Conservation (phyloP, 352 stramenopile genomes). For the Globisporangium rhizosaccharum region DNA sequence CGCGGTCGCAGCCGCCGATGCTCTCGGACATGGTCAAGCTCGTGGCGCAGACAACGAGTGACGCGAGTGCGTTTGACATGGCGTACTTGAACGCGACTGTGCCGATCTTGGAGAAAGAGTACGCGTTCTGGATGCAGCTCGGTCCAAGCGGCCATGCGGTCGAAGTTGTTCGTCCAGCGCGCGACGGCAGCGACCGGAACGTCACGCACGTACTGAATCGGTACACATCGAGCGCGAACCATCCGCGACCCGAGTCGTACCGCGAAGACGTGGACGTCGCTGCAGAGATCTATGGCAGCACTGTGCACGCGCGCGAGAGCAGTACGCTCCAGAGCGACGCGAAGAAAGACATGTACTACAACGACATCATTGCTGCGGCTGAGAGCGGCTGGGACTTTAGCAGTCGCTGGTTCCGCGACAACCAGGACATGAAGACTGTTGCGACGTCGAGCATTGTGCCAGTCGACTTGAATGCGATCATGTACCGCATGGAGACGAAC, state of each 20-base stretch:
- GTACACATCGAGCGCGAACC: constrained; percentile 67
- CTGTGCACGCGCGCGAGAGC: constrained; percentile 20
- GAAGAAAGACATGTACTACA: constrained; percentile 75
- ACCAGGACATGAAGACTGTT: constrained; percentile 66
- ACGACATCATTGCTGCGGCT: constrained; percentile 74
- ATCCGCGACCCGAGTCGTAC: constrained; percentile 85
- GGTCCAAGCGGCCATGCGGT: constrained; percentile 57
- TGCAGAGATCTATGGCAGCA: constrained; percentile 54
- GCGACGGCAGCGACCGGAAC: not conserved
- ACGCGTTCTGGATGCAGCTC: constrained; percentile 80
- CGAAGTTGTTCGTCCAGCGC: constrained; percentile 23
- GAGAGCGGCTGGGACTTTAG: constrained; percentile 91
- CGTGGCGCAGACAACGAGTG: constrained; percentile 25
- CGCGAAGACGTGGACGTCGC: constrained; percentile 71
- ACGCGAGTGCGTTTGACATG: constrained; percentile 31
- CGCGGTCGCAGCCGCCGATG: constrained; percentile 87
- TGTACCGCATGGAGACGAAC: constrained; percentile 78
- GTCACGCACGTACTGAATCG: constrained; percentile 61
- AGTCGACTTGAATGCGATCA: constrained; percentile 81
- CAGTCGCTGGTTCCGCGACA: constrained; percentile 73
- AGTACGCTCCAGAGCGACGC: constrained; percentile 30
- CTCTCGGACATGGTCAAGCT: constrained; percentile 84
- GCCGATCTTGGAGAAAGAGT: constrained; percentile 74
- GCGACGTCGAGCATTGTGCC: constrained; percentile 64
- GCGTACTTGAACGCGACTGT: constrained; percentile 46